Evolutionary conservation across 768 basidiomycete species (phyloP).

Genomic region (Roridomyces roridus): DNA sequence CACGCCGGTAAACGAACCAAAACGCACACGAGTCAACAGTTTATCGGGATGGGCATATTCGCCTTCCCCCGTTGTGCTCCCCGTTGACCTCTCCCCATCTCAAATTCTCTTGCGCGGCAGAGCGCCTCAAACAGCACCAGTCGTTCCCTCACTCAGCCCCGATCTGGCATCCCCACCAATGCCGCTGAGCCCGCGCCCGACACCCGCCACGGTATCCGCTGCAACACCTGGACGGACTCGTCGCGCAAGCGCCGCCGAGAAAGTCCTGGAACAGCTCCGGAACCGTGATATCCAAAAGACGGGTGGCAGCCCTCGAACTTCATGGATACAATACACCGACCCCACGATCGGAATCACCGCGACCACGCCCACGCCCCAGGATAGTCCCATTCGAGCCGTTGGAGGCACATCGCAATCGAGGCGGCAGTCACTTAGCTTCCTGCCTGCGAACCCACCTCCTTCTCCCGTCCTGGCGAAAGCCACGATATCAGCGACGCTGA

Average conservation of each 20-base stretch:
- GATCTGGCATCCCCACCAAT: slow-evolving; percentile 23
- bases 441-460: slow-evolving; percentile 42
- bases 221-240: slow-evolving; percentile 42
- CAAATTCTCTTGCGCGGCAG: slow-evolving; percentile 32
- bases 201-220: slow-evolving; percentile 19
- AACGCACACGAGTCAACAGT: slow-evolving; percentile 47
- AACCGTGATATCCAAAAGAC: slow-evolving; percentile 60
- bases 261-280: slow-evolving; percentile 68
- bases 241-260: slow-evolving; percentile 70
- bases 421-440: slow-evolving; percentile 45
- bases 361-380: slow-evolving; percentile 22
- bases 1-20: slow-evolving; percentile 27
- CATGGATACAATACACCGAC: slow-evolving; percentile 52
- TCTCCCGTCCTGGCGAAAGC: slow-evolving; percentile 47
- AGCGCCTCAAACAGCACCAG: slow-evolving; percentile 33
- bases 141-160: slow-evolving; percentile 32
- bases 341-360: slow-evolving; percentile 14
- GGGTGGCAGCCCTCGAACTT: slow-evolving; percentile 40
- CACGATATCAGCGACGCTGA: slow-evolving; percentile 33
- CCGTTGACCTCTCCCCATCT: slow-evolving; percentile 24
- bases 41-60: slow-evolving; percentile 37
- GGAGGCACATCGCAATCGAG: slow-evolving; percentile 41
- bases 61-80: slow-evolving; percentile 24
- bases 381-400: slow-evolving; percentile 4
- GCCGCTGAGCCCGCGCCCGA: slow-evolving; percentile 17